phyloP scores from a whole-genome alignment of 2,329 filamentous ascomycete genomes.

The Neoascochyta sp. region DNA sequence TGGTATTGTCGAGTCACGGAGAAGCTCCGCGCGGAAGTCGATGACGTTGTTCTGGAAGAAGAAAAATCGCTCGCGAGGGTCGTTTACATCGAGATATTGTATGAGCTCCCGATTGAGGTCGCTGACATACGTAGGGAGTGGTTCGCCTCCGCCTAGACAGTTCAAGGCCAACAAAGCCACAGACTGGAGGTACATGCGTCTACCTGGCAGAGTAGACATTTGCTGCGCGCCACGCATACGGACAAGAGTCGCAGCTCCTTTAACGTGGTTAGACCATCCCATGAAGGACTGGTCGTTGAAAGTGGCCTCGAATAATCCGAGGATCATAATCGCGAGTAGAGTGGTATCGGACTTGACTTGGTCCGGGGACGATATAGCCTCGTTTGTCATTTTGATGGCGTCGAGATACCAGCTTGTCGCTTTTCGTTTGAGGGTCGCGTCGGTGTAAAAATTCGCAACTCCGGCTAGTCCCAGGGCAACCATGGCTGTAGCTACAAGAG shows the following conservation, averaged over 20 bases:
- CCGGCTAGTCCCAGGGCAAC: conserved; percentile 35
- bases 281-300: conserved; percentile 25
- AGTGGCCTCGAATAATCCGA: conserved; percentile 36
- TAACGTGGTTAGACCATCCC: conserved; percentile 38
- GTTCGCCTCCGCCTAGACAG: conserved; percentile 23
- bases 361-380: conserved; percentile 23
- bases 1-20: conserved; percentile 11
- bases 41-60: conserved; percentile 26
- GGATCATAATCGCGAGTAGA: conserved; percentile 27
- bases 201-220: conserved; percentile 25
- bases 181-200: conserved; percentile 33
- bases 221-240: conserved; percentile 29
- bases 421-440: conserved; percentile 23
- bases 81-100: conserved; percentile 15
- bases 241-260: conserved; percentile 33
- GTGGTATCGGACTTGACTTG: conserved; percentile 32
- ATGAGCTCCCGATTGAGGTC: conserved; percentile 22
- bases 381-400: conserved; percentile 32
- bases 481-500: conserved; percentile 31
- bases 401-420: conserved; percentile 31
- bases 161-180: conserved; percentile 26
- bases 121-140: conserved; percentile 23
- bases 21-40: conserved; percentile 26
- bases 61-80: conserved; percentile 28
- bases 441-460: conserved; percentile 26